Conservation (phyloP, 2,329 filamentous ascomycete species). For the Lecanicillium sp. region DNA sequence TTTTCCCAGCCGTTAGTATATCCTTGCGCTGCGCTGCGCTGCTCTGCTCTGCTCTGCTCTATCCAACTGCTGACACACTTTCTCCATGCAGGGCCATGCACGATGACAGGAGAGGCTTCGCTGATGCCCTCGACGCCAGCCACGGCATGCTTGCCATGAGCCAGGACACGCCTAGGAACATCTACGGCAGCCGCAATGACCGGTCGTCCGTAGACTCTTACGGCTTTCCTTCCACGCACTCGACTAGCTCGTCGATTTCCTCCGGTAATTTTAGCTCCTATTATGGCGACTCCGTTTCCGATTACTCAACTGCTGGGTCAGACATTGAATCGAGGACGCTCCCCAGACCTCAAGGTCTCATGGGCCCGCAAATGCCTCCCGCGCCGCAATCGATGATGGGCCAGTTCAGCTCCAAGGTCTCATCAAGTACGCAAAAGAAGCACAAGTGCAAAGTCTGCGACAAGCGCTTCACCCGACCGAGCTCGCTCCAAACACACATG, state of each 20-base stretch:
- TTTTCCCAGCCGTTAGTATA: conserved; percentile 78
- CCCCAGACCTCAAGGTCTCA: conserved; percentile 62
- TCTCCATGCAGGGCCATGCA: conserved; percentile 25
- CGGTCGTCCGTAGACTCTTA: conserved; percentile 79
- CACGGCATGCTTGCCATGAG: conserved; percentile 93
- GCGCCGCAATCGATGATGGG: conserved; percentile 97
- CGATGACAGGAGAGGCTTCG: conserved; percentile 62
- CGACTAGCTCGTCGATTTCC: conserved; percentile 83
- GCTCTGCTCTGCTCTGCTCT: no score
- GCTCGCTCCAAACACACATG: conserved; percentile 94
- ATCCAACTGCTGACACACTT: background rate
- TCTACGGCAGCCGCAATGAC: conserved; percentile 64
- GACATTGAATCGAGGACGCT: conserved; percentile 85
- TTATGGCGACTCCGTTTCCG: conserved; percentile 81
- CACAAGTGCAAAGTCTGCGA: conserved; percentile 99
- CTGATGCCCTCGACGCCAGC: conserved; percentile 84
- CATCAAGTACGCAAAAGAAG: conserved; percentile 95
- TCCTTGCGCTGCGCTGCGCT: conserved; percentile 32
- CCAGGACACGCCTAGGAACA: conserved; percentile 86
- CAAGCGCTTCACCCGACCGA: conserved; percentile 91
- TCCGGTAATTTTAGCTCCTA: conserved; percentile 73
- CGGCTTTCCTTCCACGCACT: conserved; percentile 79
- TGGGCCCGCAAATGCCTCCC: conserved; percentile 59
- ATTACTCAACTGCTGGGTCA: conserved; percentile 84
- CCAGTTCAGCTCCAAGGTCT: conserved; percentile 94